phyloP scores from a whole-genome alignment of 768 basidiomycete genomes.

The Macrolepiota albuminosa region DNA sequence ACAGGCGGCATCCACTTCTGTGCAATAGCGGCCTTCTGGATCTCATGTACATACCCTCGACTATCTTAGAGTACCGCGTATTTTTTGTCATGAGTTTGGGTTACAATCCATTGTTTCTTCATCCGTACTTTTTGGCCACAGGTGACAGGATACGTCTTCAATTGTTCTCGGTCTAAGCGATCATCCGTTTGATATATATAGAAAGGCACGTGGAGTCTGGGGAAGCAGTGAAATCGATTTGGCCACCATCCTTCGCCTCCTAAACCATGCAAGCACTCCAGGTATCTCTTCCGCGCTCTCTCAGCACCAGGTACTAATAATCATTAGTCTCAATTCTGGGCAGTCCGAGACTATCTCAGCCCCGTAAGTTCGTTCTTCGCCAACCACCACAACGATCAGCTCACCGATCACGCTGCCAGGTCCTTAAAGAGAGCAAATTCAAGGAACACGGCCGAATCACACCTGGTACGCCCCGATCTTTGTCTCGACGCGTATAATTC shows the following conservation, averaged over 20 bases:
- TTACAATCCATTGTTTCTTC: neutral
- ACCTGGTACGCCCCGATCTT: slow-evolving; percentile 55
- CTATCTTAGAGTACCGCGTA: neutral
- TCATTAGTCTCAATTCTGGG: slow-evolving; percentile 16
- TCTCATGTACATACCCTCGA: neutral
- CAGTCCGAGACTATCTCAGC: slow-evolving; percentile 87
- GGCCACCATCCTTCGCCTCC: slow-evolving; percentile 12
- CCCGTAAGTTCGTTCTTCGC: slow-evolving; percentile 42
- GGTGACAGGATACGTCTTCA: neutral
- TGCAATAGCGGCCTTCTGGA: slow-evolving; percentile 8
- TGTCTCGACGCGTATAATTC: slow-evolving; percentile 14
- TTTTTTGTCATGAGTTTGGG: neutral
- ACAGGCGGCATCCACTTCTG: slow-evolving; percentile 13
- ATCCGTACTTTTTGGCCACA: neutral
- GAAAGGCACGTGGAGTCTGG: slow-evolving; percentile 25
- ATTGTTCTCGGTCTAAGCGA: neutral
- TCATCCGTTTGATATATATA: slow-evolving; percentile 3
- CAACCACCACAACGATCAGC: slow-evolving; percentile 23
- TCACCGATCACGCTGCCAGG: slow-evolving; percentile 47
- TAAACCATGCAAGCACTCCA: slow-evolving; percentile 37
- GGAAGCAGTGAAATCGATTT: slow-evolving; percentile 26
- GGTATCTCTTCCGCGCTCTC: slow-evolving; percentile 17
- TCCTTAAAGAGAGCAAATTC: slow-evolving; percentile 97
- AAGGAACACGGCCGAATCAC: slow-evolving; percentile 97
- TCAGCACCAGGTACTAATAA: neutral